Percentiles rank a stretch among this genome's conserved stretches.
Conservation (phyloP, 805 yeast species). For the Yamadazyma kitorensis region DNA sequence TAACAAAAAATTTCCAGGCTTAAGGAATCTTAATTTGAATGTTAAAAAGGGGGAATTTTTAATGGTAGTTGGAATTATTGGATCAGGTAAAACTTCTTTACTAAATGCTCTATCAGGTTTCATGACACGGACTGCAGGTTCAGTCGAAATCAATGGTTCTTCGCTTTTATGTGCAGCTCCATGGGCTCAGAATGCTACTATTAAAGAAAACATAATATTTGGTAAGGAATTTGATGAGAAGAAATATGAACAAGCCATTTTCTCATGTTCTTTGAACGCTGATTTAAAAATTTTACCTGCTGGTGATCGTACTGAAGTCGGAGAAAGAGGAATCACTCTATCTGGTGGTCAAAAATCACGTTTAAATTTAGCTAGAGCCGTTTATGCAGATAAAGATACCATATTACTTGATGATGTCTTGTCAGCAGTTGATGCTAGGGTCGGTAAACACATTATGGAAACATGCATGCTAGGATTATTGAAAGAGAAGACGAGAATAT, state of each 20-base stretch:
- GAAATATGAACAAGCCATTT: constrained; percentile 21
- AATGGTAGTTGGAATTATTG: constrained; percentile 33
- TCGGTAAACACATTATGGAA: constrained; percentile 30
- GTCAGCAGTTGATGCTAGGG: constrained; percentile 33
- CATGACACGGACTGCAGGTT: constrained; percentile 30
- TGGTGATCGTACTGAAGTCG: constrained; percentile 31
- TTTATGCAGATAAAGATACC: constrained; percentile 26
- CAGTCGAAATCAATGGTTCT: constrained; percentile 25
- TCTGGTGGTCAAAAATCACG: constrained; percentile 35
- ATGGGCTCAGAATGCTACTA: constrained; percentile 35
- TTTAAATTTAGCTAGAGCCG: constrained; percentile 30
- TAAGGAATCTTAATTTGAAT: constrained; percentile 21
- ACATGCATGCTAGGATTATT: constrained; percentile 25
- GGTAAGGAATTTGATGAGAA: constrained; percentile 23
- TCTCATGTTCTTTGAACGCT: constrained; percentile 24
- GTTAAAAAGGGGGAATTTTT: constrained; percentile 31
- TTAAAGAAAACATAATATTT: constrained; percentile 28
- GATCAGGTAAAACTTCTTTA: constrained; percentile 35
- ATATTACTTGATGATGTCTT: constrained; percentile 30
- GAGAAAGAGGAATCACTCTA: constrained; percentile 33
- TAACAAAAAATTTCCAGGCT: constrained; percentile 20
- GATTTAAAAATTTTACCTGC: constrained; percentile 27
- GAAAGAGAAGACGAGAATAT: constrained; percentile 24
- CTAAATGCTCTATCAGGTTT: constrained; percentile 35
- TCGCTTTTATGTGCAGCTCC: constrained; percentile 27